Base-by-base conservation (phyloP, 805 yeast species). In the Ogataea salicorniae region DNA sequence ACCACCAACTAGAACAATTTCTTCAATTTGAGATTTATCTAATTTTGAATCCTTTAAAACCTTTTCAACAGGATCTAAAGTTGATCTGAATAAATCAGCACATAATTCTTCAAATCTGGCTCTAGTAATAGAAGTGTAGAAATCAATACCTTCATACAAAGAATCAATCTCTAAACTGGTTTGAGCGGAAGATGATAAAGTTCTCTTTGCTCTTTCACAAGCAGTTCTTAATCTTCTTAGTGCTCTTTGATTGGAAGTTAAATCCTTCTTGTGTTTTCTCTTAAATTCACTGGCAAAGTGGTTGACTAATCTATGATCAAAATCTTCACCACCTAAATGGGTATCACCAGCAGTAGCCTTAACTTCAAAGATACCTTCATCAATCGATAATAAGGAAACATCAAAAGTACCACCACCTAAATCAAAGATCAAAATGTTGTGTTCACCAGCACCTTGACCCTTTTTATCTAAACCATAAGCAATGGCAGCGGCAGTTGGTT, bases 191-290 rank as follows among this genome's bases (percentile, higher is more conserved):
- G 97, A 90, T 39, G 97, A 92, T 66, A 91, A 81, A 55, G 97
- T 89, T 82, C 98, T 89, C 95, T 91, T 91, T 57, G 98, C 98
- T 76, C 98, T 86, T 81, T 91, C 98, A 78, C 96, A 90, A 63
- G 97, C 97, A 60, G 97, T 91, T 83, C 97, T 87, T 73, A 91
- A 81, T 84, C 97, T 89, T 81, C 98, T 88, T 70, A 92, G 79
- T 56, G 98, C 95, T 81, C 98, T 88, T 79, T 90, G 96, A 84
- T 91, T 90, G 63, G 81, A 59, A 46, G 96, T 80, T 58, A 92
- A 75, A 71, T 92, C 98, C 81, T 89, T 88, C 85, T 89, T 89
- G 84, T 87, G 81, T 83, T 92, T 91, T 79, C 97, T 84, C 89
- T 92, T 91, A 85, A 91, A 92, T 77, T 92, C 97, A 69, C 81